A percentile compares a stretch with the other conserved stretches of the same genome.
Conservation (phyloP, 1,284 basidiomycete genomes). For the Trichosporon sp. region DNA sequence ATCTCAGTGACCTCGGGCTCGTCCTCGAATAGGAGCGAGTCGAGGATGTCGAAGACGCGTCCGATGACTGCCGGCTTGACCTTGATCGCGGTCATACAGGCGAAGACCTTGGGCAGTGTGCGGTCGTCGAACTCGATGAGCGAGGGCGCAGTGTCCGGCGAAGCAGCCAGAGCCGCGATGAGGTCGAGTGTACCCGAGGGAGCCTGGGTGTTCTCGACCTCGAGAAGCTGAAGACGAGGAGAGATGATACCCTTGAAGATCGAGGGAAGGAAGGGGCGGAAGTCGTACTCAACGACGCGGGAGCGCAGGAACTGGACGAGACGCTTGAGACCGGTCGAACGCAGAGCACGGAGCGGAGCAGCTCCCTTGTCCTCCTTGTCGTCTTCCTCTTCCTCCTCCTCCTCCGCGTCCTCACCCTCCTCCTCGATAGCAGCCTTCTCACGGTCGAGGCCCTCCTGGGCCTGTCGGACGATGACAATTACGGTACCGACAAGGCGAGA, state of each 20-base stretch:
- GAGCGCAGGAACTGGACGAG: slow-evolving; percentile 84
- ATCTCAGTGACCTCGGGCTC: slow-evolving; percentile 58
- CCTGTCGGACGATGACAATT: slow-evolving; percentile 66
- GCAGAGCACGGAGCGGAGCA: slow-evolving; percentile 65
- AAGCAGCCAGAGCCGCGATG: slow-evolving; percentile 75
- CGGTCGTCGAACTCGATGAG: slow-evolving; percentile 71
- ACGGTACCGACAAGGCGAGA: slow-evolving; percentile 69
- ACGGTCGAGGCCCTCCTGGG: slow-evolving; percentile 64
- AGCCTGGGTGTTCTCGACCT: slow-evolving; percentile 86
- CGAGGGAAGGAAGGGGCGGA: slow-evolving; percentile 67
- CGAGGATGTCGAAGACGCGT: slow-evolving; percentile 83
- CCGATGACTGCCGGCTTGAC: slow-evolving; percentile 85
- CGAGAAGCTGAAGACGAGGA: slow-evolving; percentile 74
- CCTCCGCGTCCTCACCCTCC: slow-evolving; percentile 49
- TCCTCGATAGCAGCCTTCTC: slow-evolving; percentile 58
- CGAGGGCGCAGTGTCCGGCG: slow-evolving; percentile 64
- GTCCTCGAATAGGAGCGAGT: slow-evolving; percentile 66
- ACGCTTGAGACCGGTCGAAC: slow-evolving; percentile 82
- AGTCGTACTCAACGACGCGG: slow-evolving; percentile 69
- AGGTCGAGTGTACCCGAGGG: slow-evolving; percentile 88
- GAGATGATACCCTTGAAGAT: slow-evolving; percentile 76
- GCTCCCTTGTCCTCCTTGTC: slow-evolving; percentile 47
- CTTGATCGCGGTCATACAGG: slow-evolving; percentile 75
- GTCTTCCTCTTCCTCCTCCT: slow-evolving; percentile 53
- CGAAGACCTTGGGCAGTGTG: slow-evolving; percentile 76